Percentiles rank a stretch among this genome's conserved stretches.
Evolutionary conservation across 169 alveolate genomes (phyloP).

Genomic region (Cryptosporidium parvum): DNA sequence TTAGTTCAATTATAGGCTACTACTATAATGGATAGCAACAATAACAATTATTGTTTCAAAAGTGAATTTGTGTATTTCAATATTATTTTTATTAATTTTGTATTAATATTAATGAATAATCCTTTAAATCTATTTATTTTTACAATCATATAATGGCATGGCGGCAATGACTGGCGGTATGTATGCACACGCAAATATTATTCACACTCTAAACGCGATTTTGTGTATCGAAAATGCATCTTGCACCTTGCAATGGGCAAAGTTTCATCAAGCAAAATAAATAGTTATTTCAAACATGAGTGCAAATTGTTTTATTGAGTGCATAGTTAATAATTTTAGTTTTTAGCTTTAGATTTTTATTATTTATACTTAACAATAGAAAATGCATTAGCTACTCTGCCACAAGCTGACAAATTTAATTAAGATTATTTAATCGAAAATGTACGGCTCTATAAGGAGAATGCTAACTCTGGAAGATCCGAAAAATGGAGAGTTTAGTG

Average conservation of each 20-base stretch:
- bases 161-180: not conserved
- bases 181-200: not conserved
- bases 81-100: no score
- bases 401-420: not conserved
- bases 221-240: not conserved
- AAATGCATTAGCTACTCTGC: not conserved
- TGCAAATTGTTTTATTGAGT: not conserved
- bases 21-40: not conserved
- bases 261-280: no score
- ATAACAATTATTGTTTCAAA: no score
- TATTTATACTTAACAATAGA: not conserved
- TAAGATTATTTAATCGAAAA: not conserved
- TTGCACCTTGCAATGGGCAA: not conserved
- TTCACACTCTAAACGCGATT: not conserved
- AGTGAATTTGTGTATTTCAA: no score
- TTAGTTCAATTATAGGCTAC: no score
- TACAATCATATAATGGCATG: not conserved
- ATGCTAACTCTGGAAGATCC: conserved; percentile 71
- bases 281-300: not conserved
- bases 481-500: conserved; percentile 17
- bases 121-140: not conserved
- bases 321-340: not conserved
- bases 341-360: not conserved
- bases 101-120: no score
- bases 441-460: conserved; percentile 71